A percentile compares a stretch with the other conserved stretches of the same genome.
Evolutionary conservation across 768 basidiomycete genomes (phyloP).

Genomic region (Guyanaporus albipodus): DNA sequence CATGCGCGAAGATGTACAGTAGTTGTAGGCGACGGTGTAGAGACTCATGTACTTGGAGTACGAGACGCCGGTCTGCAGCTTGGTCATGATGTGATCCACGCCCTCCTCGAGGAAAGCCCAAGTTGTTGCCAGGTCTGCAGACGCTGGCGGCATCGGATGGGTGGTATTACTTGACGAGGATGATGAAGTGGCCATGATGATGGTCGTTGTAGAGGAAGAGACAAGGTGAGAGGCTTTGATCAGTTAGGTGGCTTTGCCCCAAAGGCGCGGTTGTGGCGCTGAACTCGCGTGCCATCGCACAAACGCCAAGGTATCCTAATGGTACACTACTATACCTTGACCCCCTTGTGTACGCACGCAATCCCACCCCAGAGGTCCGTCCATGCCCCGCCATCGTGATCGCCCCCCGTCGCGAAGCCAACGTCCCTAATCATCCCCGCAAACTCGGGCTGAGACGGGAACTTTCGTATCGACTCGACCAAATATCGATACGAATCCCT

Average conservation of each 20-base stretch:
- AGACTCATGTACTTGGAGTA: slow-evolving; percentile 85
- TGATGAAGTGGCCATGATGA: slow-evolving; percentile 30
- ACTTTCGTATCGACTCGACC: slow-evolving; percentile 93
- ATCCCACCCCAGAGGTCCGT: slow-evolving; percentile 84
- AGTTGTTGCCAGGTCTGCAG: slow-evolving; percentile 74
- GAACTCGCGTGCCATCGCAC: slow-evolving; percentile 12
- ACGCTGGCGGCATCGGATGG: slow-evolving; percentile 59
- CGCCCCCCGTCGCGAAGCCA: slow-evolving; percentile 71
- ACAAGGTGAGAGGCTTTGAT: too few species aligned
- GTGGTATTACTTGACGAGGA: slow-evolving; percentile 28
- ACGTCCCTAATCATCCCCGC: slow-evolving; percentile 84
- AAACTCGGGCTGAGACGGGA: slow-evolving; percentile 86
- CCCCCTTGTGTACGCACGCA: slow-evolving; percentile 79
- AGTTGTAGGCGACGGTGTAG: slow-evolving; percentile 97
- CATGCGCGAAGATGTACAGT: slow-evolving; percentile 89
- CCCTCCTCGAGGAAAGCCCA: slow-evolving; percentile 85
- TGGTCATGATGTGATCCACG: slow-evolving; percentile 91
- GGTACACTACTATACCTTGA: slow-evolving; percentile 49
- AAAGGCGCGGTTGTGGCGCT: slow-evolving; percentile 30
- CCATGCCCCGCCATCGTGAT: slow-evolving; percentile 82
- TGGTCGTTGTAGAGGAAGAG: slow-evolving; percentile 29
- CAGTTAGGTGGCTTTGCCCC: slow-evolving; percentile 15
- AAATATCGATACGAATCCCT: slow-evolving; percentile 95
- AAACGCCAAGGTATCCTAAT: too few species aligned
- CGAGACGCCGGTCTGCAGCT: slow-evolving; percentile 82